These are phyloP conservation scores for Priceomyces medius DNA, from an alignment of 805 yeast species.

Conservation along the genomic window DNA sequence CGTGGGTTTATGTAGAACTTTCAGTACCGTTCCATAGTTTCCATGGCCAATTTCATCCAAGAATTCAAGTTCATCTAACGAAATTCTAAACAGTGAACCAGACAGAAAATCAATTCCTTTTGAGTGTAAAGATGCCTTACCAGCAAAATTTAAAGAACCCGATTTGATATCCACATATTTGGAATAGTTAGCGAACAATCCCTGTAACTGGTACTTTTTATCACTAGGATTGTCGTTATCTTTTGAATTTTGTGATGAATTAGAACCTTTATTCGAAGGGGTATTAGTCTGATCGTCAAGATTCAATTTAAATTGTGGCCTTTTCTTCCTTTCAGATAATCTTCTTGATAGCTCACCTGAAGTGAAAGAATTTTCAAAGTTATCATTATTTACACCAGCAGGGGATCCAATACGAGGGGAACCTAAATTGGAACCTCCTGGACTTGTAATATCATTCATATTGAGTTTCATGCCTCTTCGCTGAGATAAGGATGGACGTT, in stretches of 20 bases:
- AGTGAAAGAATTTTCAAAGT: constrained; percentile 14
- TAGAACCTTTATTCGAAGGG: constrained; percentile 1
- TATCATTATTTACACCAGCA: constrained; percentile 3
- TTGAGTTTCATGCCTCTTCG: constrained; percentile 55
- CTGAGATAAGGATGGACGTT: constrained; percentile 49
- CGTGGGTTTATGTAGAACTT: constrained; percentile 90
- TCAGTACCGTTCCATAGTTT: constrained; percentile 93
- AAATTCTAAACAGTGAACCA: constrained; percentile 83
- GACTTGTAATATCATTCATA: constrained; percentile 29
- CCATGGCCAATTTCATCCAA: constrained; percentile 92
- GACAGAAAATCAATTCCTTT: constrained; percentile 88
- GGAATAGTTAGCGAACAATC: constrained; percentile 78
- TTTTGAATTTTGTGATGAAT: constrained; percentile 7
- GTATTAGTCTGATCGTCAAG: constrained; percentile 17
- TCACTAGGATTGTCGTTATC: constrained; percentile 16
- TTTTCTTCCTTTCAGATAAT: constrained; percentile 38
- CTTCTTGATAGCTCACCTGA: constrained; percentile 38
- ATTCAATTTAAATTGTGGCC: constrained; percentile 39
- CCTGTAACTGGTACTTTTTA: constrained; percentile 43
- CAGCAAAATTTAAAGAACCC: constrained; percentile 88
- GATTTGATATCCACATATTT: constrained; percentile 89
- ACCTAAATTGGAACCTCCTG: constrained; percentile 15
- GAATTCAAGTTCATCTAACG: constrained; percentile 78
- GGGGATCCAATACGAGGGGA: constrained; percentile 18
- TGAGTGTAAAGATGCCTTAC: constrained; percentile 88